Evolutionary conservation across 2,329 filamentous ascomycete genomes (phyloP).

Genomic region (Aspergillus sp.): DNA sequence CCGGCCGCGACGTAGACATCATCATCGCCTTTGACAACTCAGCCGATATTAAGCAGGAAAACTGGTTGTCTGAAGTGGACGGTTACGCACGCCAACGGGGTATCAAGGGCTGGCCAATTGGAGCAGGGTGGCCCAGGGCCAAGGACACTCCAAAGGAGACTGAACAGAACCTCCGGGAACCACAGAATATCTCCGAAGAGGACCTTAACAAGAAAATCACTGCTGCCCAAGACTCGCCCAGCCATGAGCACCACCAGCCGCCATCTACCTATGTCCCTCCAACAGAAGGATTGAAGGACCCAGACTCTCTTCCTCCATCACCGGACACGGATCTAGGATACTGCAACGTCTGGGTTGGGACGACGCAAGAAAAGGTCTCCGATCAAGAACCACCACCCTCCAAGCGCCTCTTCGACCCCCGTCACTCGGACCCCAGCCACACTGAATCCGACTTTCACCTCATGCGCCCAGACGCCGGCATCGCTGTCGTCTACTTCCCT

Average conservation of each 20-base stretch:
- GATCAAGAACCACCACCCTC: conserved; percentile 54
- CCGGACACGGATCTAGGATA: conserved; percentile 67
- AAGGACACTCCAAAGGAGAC: conserved; percentile 61
- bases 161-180: conserved; percentile 64
- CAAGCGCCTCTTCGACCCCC: conserved; percentile 48
- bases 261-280: conserved; percentile 31
- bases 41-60: conserved; percentile 88
- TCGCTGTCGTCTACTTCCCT: conserved; percentile 88
- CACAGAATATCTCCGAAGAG: conserved; percentile 60
- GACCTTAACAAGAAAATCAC: conserved; percentile 65
- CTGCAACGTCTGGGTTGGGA: conserved; percentile 95
- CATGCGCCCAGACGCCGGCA: conserved; percentile 75
- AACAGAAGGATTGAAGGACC: conserved; percentile 41
- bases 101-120: conserved; percentile 91
- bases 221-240: conserved; percentile 52
- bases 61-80: conserved; percentile 91
- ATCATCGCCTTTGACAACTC: conserved; percentile 92
- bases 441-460: conserved; percentile 67
- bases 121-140: conserved; percentile 83
- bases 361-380: conserved; percentile 68
- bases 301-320: conserved; percentile 34
- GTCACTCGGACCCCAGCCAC: conserved; percentile 60
- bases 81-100: conserved; percentile 88
- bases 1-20: conserved; percentile 84
- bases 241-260: conserved; percentile 35